Base-by-base conservation (phyloP, 2,329 filamentous ascomycete genomes). In the Chaetomiaceae sp. region DNA sequence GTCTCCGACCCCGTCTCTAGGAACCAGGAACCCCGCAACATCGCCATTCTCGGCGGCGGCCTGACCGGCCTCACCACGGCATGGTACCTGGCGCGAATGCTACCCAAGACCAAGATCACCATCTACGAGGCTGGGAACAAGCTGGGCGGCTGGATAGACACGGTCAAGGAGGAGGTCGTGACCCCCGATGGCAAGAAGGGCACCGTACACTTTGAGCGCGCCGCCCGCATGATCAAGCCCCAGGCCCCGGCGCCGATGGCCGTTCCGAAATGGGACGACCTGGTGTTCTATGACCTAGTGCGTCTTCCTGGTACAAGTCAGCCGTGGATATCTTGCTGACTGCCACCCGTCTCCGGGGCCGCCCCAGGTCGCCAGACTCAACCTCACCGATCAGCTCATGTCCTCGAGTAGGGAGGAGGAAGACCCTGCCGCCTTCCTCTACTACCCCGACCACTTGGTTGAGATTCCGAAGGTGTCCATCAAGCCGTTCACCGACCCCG, bases 121-220 rank as follows among this genome's bases (percentile, higher is more conserved):
- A 66, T 99, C 9, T 96, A 90, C 69, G 94, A 99, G 68, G 79
- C 80, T 19, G 79, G 76, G 25, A 67, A 80, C 20, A 77, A 83
- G 19, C 68, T 92, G 1, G 94, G 94, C 39, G 94, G 94, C 42
- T 97, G 91, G 91, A 75, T 97, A 37, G 74, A 83, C 58, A 90
- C 87, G 1, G 79, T 85, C 60, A 73, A 72, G 47, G 75, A 88
- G 12, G 69, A 80, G 1, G 80, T 87, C 14, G 67, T 71, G 39
- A 62, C 60, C 9, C 71, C 77, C 4, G 76, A 79, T 34, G 87
- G 82, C 15, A 76, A 78, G 20, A 71, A 77, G 45, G 73, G 70
- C 14, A 68, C 65, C 3, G 80, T 96, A 31, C 70, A 88, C 25
- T 90, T 97, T 64, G 92, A 99, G 72, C 81, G 83, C 61, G 94